Evolutionary conservation across 2,329 filamentous ascomycete genomes (phyloP).

Genomic region (Fusarium sp.): DNA sequence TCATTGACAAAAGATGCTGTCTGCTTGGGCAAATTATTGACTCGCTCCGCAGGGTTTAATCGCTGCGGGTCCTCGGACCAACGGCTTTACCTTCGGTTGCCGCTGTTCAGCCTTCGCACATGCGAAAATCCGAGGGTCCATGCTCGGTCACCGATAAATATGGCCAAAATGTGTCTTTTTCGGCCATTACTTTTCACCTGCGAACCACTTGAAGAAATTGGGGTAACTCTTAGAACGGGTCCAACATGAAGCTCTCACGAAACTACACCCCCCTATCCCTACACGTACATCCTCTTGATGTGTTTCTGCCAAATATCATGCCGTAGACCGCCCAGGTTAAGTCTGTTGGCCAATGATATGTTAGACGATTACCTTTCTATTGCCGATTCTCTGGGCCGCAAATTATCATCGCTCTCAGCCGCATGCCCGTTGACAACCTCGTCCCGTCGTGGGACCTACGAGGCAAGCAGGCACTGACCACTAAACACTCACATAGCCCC

Average conservation of each 20-base stretch:
- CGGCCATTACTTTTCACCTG: constrained; percentile 22
- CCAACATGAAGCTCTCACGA: constrained; percentile 33
- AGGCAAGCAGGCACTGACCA: not conserved
- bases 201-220: constrained; percentile 31
- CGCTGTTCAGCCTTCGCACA: constrained; percentile 37
- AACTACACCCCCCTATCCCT: constrained; percentile 23
- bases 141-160: constrained; percentile 45
- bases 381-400: constrained; percentile 14
- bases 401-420: constrained; percentile 22
- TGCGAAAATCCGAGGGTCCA: constrained; percentile 39
- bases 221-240: constrained; percentile 32
- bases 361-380: constrained; percentile 33
- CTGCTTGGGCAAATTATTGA: constrained; percentile 34
- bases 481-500: not conserved
- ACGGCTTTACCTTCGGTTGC: constrained; percentile 47
- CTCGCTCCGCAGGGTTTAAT: constrained; percentile 17
- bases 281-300: constrained; percentile 19
- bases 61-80: constrained; percentile 39
- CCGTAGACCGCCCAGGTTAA: constrained; percentile 40
- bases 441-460: not conserved
- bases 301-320: constrained; percentile 39
- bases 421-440: constrained; percentile 15
- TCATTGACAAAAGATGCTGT: constrained; percentile 36
- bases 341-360: constrained; percentile 32
- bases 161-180: constrained; percentile 3